Evolutionary conservation across 768 basidiomycete species (phyloP), one percentile per base, ranked within the genome.

Genomic region (Tephrocybe sp.): DNA sequence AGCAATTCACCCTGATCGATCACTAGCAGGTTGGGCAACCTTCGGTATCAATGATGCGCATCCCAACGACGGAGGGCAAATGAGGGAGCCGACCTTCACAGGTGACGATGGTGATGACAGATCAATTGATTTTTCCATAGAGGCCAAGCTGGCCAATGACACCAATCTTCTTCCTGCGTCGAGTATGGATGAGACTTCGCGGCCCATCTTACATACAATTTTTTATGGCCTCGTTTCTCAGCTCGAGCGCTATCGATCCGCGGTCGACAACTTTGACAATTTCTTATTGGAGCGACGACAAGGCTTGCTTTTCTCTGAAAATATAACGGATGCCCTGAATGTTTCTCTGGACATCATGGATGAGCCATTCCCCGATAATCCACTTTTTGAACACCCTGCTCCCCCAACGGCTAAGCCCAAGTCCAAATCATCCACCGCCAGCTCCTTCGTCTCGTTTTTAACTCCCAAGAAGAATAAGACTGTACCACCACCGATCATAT

Each of bases 261-360:
- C 77, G 17, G 84, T 96, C 24, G 78, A 86, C 18, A 73, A 86
- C 40, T 97, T 98, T 62, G 93, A 98, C 71, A 80, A 79, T 62
- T 90, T 83, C 61, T 80, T 98, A 2, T 66, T 83, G 1, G 92
- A 98, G 68, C 81, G 96, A 30, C 80, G 96, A 15, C 88, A 88
- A 62, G 95, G 94, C 1, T 75, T 98, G 8, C 70, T 96, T 15
- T 97, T 96, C 67, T 88, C 88, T 3, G 94, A 97, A 69, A 94
- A 94, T 64, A 72, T 97, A 30, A 89, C 85, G 6, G 96, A 98
- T 60, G 95, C 95, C 3, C 73, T 98, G 51, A 87, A 78, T 39
- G 72, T 93, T 40, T 78, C 75, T 12, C 71, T 93, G 48, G 87
- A 93, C 51, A 67, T 88, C 20, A 72, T 76, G 2, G 74, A 80